phyloP scores from a whole-genome alignment of 495 filamentous ascomycete species.

The Penicillium canescens region DNA sequence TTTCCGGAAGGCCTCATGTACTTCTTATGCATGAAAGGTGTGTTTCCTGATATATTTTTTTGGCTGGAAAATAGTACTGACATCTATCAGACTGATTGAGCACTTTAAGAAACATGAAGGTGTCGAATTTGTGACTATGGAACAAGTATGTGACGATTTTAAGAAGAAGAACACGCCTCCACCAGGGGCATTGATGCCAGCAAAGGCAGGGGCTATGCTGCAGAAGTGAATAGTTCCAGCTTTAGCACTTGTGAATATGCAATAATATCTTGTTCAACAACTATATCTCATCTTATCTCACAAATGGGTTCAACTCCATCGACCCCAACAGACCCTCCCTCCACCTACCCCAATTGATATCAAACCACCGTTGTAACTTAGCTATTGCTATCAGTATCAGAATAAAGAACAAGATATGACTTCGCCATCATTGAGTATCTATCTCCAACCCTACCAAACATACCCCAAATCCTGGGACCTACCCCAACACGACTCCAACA shows the following conservation, averaged over 20 bases:
- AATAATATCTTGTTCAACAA: background rate
- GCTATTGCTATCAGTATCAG: background rate
- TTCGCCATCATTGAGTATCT: background rate
- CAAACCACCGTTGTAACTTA: background rate
- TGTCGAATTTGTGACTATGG: conserved; percentile 72
- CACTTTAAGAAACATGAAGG: conserved; percentile 72
- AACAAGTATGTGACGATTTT: conserved; percentile 64
- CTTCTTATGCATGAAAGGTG: conserved; percentile 61
- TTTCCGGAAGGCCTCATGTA: conserved; percentile 64
- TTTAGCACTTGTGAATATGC: background rate
- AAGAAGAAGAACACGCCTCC: conserved; percentile 37
- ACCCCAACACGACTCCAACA: background rate
- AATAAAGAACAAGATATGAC: background rate
- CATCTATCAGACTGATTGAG: conserved; percentile 55
- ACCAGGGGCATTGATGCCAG: conserved; percentile 27
- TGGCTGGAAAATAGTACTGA: conserved; percentile 2
- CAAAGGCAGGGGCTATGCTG: conserved; percentile 19
- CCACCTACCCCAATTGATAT: background rate
- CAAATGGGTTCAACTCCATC: background rate
- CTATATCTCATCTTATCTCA: background rate
- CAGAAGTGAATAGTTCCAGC: conserved; percentile 4
- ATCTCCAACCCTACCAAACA: background rate
- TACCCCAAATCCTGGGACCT: background rate
- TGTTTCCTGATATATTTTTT: background rate
- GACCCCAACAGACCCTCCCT: background rate